Evolutionary conservation across 306 rosid genomes (phyloP).

Genomic region (Vachellia collinsii): DNA sequence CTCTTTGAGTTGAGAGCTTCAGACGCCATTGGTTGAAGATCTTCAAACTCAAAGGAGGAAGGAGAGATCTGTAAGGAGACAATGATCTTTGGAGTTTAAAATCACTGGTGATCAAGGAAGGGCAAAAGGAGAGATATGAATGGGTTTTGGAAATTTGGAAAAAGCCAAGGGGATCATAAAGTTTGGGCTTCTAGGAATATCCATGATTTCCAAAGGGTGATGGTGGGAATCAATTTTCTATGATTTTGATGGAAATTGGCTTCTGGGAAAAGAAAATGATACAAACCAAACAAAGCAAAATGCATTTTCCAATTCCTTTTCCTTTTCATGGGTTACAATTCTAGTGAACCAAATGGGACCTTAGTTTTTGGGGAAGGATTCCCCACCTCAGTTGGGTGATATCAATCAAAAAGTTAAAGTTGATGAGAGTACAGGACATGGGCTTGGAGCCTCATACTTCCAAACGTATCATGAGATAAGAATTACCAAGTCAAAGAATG

Average conservation of each 20-base stretch:
- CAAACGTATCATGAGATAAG: slow-evolving; percentile 4
- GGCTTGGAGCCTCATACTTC: not conserved
- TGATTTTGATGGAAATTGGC: not conserved
- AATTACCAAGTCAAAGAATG: slow-evolving; percentile 1
- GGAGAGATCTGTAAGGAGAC: not conserved
- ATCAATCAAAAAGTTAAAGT: slow-evolving; percentile 1
- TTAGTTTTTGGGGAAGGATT: not conserved
- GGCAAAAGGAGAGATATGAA: not conserved
- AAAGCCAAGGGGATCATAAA: not conserved
- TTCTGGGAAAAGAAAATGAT: not conserved
- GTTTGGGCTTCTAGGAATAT: not conserved
- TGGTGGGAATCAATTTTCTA: not conserved
- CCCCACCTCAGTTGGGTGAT: not conserved
- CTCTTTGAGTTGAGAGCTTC: not conserved
- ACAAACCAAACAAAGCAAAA: not conserved
- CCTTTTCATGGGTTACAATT: not conserved
- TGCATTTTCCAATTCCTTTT: not conserved
- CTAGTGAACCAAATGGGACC: not conserved
- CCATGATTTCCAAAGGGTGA: not conserved
- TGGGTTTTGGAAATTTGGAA: not conserved
- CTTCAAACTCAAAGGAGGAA: not conserved
- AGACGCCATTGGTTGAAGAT: not conserved
- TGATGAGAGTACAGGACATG: not conserved
- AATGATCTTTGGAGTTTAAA: not conserved
- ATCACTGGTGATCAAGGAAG: not conserved